A percentile compares a stretch with the other conserved stretches of the same genome.
phyloP scores from a whole-genome alignment of 1,284 basidiomycete genomes.

The Ustilago curta region DNA sequence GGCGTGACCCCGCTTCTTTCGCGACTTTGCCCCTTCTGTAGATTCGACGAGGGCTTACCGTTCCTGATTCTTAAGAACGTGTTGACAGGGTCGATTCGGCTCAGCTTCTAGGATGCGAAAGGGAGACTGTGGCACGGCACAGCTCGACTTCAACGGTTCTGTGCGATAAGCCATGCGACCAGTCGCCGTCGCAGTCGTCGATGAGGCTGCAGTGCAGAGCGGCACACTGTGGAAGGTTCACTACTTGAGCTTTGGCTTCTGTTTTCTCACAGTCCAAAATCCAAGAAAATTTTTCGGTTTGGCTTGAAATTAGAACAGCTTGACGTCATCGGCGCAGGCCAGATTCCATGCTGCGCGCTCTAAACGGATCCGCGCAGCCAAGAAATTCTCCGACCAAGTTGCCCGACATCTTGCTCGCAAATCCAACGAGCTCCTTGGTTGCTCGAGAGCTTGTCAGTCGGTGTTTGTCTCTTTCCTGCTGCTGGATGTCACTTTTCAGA shows the following conservation, averaged over 20 bases:
- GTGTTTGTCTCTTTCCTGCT: too few relatives aligned
- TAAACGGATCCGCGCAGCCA: constrained; percentile 8
- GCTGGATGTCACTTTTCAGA: neutral
- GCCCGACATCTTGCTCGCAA: neutral
- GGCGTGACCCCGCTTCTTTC: neutral
- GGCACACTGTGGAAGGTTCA: too few relatives aligned
- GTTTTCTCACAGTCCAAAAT: too few relatives aligned
- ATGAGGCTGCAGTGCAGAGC: too few relatives aligned
- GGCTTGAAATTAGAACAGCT: constrained; percentile 5
- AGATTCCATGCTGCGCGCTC: constrained; percentile 7
- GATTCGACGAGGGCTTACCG: neutral
- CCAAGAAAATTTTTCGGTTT: neutral
- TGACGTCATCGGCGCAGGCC: constrained; percentile 23
- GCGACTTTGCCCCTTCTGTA: neutral
- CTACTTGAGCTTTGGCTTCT: too few relatives aligned
- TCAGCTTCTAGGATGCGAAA: too few relatives aligned
- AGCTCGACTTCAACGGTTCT: too few relatives aligned
- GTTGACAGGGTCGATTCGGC: neutral
- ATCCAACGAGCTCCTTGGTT: neutral
- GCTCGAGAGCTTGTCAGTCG: neutral
- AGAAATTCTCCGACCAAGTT: constrained; percentile 23
- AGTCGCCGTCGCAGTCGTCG: too few relatives aligned
- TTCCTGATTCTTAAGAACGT: constrained; percentile 6
- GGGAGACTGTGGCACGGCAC: too few relatives aligned
- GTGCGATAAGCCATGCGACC: too few relatives aligned